These are phyloP conservation scores for Glarea lozoyensis DNA, from an alignment of 495 filamentous ascomycete species.

Conservation along the genomic window DNA sequence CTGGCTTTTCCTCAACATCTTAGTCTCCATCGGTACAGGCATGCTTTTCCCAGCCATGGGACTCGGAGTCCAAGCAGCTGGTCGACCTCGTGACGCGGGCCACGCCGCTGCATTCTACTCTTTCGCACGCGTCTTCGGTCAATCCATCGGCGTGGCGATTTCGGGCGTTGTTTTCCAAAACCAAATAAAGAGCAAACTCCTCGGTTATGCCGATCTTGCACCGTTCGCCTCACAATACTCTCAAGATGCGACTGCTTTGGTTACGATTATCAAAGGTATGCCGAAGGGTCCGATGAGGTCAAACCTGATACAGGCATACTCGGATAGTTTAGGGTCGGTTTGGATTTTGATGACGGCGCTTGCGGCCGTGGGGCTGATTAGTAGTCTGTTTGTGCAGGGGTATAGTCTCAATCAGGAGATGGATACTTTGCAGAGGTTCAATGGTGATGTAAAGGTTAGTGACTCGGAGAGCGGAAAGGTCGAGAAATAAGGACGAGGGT, in stretches of 20 bases:
- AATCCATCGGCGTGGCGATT: conserved; percentile 39
- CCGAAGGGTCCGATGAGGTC: conserved; percentile 28
- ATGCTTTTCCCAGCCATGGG: conserved; percentile 43
- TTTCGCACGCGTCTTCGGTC: conserved; percentile 51
- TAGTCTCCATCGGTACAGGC: conserved; percentile 45
- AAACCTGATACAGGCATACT: conserved; percentile 43
- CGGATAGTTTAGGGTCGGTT: conserved; percentile 45
- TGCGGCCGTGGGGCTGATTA: conserved; percentile 14
- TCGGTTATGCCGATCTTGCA: conserved; percentile 31
- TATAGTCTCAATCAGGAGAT: conserved; percentile 17
- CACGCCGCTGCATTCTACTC: conserved; percentile 49
- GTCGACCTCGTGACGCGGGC: conserved; percentile 36
- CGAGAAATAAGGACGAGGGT: too few species aligned
- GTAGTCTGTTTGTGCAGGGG: conserved; percentile 11
- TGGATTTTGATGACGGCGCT: conserved; percentile 42
- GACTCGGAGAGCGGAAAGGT: conserved; percentile 6
- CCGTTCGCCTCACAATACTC: conserved; percentile 37
- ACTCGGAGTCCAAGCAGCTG: conserved; percentile 37
- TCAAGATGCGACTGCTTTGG: conserved; percentile 49
- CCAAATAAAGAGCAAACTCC: conserved; percentile 39
- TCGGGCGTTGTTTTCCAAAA: conserved; percentile 52
- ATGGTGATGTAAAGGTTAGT: not conserved
- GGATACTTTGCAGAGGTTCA: conserved; percentile 11
- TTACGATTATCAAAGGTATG: conserved; percentile 51
- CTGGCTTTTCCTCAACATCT: conserved; percentile 45